Evolutionary conservation across 2,329 filamentous ascomycete genomes (phyloP), one percentile per base, ranked within the genome.

Genomic region (Daldinia eschscholtzii): DNA sequence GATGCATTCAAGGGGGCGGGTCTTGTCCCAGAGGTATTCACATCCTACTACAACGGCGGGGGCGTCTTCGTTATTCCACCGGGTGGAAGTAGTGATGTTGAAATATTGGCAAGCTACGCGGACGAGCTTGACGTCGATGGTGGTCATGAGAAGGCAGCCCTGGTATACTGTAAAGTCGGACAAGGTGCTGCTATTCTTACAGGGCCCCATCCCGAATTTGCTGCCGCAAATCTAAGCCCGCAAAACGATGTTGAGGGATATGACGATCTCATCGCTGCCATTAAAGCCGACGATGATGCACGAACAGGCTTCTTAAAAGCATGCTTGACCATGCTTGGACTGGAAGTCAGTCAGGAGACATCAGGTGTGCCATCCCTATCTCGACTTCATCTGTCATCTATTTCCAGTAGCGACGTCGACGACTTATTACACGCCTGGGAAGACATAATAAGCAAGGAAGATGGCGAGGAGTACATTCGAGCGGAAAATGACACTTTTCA

Each of bases 181-280:
- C 88, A 93, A 50, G 96, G 96, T 1, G 88, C 88, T 42, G 93
- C 89, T 1, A 81, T 98, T 5, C 81, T 99, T 18, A 97, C 92
- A 0, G 94, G 94, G 0, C 93, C 94, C 42, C 96, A 99, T 84
- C 95, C 95, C 58, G 96, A 99, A 93, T 98, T 98, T 77, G 91
- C 94, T 3, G 88, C 92, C 0, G 87, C 84, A 50, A 97, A 97
- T 75, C 85, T 98, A 6, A 86, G 90, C 68, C 88, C 86, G 6
- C 89, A 91, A 4, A 86, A 90, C 6, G 86, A 87, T 9, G 82
- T 92, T 0, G 88, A 91, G 0, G 87, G 87, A 0, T 98, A 97
- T 77, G 85, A 87, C 15, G 84, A 89, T 3, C 81, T 97, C 13
- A 88, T 97, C 41, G 85, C 90, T 18, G 85, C 84, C 12, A 83